phyloP scores from a whole-genome alignment of 2,329 filamentous ascomycete genomes.

The Monilinia polystroma region DNA sequence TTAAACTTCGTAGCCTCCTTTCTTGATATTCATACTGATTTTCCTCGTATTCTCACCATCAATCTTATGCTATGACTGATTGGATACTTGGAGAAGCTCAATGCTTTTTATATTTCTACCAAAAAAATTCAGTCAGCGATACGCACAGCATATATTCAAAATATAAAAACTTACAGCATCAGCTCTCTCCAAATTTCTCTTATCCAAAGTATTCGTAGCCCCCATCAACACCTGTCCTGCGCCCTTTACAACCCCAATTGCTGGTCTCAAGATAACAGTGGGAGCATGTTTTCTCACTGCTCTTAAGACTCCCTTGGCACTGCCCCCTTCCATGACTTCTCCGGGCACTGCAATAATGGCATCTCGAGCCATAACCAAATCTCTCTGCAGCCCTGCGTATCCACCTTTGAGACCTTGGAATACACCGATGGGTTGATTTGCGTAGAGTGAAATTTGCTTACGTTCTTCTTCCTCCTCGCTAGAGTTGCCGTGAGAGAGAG shows the following conservation, averaged over 20 bases:
- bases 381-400: constrained; percentile 77
- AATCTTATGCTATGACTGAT: neutral
- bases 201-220: constrained; percentile 88
- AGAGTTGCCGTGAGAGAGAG: constrained; percentile 46
- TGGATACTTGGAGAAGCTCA: constrained; percentile 25
- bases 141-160: constrained; percentile 34
- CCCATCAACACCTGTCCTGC: constrained; percentile 88
- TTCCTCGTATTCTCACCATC: neutral
- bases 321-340: constrained; percentile 83
- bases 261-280: constrained; percentile 88
- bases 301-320: constrained; percentile 74
- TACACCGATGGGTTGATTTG: constrained; percentile 88
- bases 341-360: constrained; percentile 93
- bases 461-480: constrained; percentile 67
- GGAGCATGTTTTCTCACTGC: constrained; percentile 80
- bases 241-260: constrained; percentile 85
- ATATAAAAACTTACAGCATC: constrained; percentile 74
- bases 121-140: neutral
- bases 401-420: constrained; percentile 82
- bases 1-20: neutral
- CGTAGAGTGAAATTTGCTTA: constrained; percentile 85
- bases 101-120: constrained; percentile 43
- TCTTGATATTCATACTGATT: neutral
- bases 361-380: constrained; percentile 82
- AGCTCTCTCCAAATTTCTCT: constrained; percentile 73